Base-by-base conservation (phyloP, 2,329 filamentous ascomycete species). In the Rugonectria rugulosa region DNA sequence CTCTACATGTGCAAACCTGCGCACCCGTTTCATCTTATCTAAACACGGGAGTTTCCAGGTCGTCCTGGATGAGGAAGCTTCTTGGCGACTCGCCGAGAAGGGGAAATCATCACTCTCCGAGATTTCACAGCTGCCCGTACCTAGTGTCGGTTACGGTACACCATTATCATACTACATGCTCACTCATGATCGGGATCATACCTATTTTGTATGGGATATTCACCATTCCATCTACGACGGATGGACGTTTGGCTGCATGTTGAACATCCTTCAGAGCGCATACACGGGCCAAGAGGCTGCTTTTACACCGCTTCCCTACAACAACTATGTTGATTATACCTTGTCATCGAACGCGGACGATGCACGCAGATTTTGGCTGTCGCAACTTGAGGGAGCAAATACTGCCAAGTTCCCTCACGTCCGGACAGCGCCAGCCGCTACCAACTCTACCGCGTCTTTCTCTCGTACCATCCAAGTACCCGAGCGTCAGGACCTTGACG, bases 161-260 rank as follows among this genome's bases (percentile, higher is more conserved):
- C 44, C 44, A 7, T 32, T 47, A 10, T 27, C 32, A 4, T 38
- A 38, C 12, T 47, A 37, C 21, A 31, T 29, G 15, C 12, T 47
- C 5, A 31, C 14, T 11, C 15, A 5, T 31, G 44, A 47, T 2
- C 19, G 36, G 5, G 23, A n/a, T 34, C 15, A n/a, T 27, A 27
- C 24, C 15, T 47, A 38, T 9, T 34, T 47, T 10, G 15, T 47
- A 6, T 47, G 44, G 44, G 44, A 47, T 20, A 31, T 47, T 5
- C 44, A 47, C 6, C 44, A 38, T 17, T 47, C 44, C 21, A 38
- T 47, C 11, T 47, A 47, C 17, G 44, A 47, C 17, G 31, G 32
- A 15, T 37, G 32, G 44, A 37, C 44, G 6, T 15, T 47, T 2
- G 32, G 32, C 10, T 47, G 32, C 12, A 47, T 38, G 44, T 9